These are phyloP conservation scores for Casuarina cunninghamiana DNA, from an alignment of 306 rosid genomes.

Conservation along the genomic window DNA sequence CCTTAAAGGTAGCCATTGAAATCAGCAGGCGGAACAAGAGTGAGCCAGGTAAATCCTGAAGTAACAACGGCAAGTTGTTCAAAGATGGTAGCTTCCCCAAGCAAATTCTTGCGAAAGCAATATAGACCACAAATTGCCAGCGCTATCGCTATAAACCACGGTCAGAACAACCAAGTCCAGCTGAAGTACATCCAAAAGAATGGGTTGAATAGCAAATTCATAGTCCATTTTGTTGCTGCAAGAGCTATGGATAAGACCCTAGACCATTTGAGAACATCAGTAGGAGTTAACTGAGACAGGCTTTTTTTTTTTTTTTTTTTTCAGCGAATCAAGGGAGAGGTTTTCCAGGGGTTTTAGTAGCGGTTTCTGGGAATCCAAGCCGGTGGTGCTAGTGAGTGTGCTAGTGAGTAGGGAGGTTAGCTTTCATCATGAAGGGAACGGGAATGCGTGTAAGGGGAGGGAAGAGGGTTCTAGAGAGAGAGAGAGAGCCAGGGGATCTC, in stretches of 20 bases:
- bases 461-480: no score
- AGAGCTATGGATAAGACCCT: constrained; percentile 51
- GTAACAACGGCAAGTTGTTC: constrained; percentile 85
- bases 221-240: constrained; percentile 70
- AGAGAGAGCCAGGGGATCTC: no score
- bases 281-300: constrained; percentile 63
- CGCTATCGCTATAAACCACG: constrained; percentile 58
- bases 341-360: constrained; percentile 41
- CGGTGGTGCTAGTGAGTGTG: constrained; percentile 33
- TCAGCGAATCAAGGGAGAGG: constrained; percentile 55
- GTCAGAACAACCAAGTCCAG: constrained; percentile 97
- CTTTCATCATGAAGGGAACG: no score
- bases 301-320: constrained; percentile 8
- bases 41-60: constrained; percentile 87
- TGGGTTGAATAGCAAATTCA: constrained; percentile 62
- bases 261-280: constrained; percentile 69
- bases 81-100: constrained; percentile 63
- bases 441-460: no score
- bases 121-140: constrained; percentile 65
- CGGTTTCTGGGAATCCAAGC: constrained; percentile 54
- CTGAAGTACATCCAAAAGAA: constrained; percentile 97
- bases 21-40: constrained; percentile 79
- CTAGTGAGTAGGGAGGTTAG: no score
- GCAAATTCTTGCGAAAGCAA: constrained; percentile 60
- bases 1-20: constrained; percentile 94